These are phyloP conservation scores for Thelonectria rubi DNA, from an alignment of 2,329 filamentous ascomycete species.

Conservation along the genomic window DNA sequence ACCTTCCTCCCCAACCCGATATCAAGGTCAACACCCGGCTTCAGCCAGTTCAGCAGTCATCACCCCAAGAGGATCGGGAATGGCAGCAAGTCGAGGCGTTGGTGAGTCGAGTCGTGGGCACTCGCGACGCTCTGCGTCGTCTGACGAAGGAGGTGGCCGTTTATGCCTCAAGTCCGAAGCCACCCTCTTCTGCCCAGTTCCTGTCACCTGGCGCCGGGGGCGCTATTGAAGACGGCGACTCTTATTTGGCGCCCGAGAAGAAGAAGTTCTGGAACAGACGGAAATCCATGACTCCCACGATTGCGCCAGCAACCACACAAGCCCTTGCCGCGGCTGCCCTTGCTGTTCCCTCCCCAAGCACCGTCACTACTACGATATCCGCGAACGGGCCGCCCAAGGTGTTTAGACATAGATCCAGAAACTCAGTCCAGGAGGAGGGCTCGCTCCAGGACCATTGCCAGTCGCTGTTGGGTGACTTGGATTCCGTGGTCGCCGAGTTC, in stretches of 20 bases:
- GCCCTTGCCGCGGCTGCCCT: constrained; percentile 51
- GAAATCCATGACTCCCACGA: constrained; percentile 70
- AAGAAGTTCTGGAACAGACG: constrained; percentile 87
- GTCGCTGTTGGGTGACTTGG: constrained; percentile 83
- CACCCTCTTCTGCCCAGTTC: constrained; percentile 43
- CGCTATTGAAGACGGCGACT: constrained; percentile 62
- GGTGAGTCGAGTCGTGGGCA: constrained; percentile 86
- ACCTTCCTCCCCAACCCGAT: constrained; percentile 39
- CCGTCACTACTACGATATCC: constrained; percentile 42
- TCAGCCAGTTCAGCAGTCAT: constrained; percentile 45
- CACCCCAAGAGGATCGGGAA: constrained; percentile 74
- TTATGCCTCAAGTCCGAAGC: constrained; percentile 59
- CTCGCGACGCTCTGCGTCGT: constrained; percentile 85
- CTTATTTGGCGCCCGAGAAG: constrained; percentile 64
- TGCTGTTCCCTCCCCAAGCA: constrained; percentile 55
- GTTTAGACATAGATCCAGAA: constrained; percentile 50
- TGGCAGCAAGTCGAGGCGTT: constrained; percentile 89
- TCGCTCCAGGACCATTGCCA: constrained; percentile 84
- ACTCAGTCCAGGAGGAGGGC: constrained; percentile 62
- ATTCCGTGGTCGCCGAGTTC: constrained; percentile 85
- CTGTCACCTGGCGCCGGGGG: constrained; percentile 54
- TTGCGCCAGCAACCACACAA: constrained; percentile 53
- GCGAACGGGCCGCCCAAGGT: constrained; percentile 44
- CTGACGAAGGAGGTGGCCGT: constrained; percentile 85
- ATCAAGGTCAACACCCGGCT: constrained; percentile 43